These are phyloP conservation scores for Suillus subalutaceus DNA, from an alignment of 768 basidiomycete genomes.

Conservation along the genomic window DNA sequence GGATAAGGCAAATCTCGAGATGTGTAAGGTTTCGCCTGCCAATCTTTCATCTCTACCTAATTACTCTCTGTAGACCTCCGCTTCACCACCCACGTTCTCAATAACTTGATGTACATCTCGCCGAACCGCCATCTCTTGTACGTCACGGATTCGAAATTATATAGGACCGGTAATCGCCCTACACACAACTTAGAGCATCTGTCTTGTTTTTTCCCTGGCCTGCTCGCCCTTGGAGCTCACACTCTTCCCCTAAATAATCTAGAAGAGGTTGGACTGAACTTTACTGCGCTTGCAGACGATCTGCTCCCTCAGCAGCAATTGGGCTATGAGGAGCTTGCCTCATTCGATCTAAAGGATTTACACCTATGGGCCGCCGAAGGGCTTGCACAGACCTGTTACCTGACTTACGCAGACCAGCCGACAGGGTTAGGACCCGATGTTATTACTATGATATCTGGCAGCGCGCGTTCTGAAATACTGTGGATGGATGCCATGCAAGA, in stretches of 20 bases:
- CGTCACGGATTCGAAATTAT: slow-evolving; percentile 54
- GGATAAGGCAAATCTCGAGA: slow-evolving; percentile 60
- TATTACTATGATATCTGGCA: slow-evolving; percentile 39
- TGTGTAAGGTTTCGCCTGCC: slow-evolving; percentile 52
- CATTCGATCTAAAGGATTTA: slow-evolving; percentile 58
- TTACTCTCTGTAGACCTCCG: slow-evolving; percentile 50
- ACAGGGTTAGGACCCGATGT: slow-evolving; percentile 70
- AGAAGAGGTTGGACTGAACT: slow-evolving; percentile 47
- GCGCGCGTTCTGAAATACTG: slow-evolving; percentile 23
- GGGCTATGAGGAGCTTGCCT: slow-evolving; percentile 43
- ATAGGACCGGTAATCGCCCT: slow-evolving; percentile 34
- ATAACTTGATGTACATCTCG: slow-evolving; percentile 67
- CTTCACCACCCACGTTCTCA: slow-evolving; percentile 62
- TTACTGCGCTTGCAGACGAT: slow-evolving; percentile 37
- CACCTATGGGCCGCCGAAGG: slow-evolving; percentile 80
- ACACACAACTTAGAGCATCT: slow-evolving; percentile 69
- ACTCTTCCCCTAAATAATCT: slow-evolving; percentile 61
- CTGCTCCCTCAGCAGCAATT: slow-evolving; percentile 22
- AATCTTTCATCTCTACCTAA: slow-evolving; percentile 3
- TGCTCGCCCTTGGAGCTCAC: slow-evolving; percentile 71
- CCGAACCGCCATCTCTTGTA: slow-evolving; percentile 68
- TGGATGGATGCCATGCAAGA: slow-evolving; percentile 40
- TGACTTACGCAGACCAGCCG: slow-evolving; percentile 71
- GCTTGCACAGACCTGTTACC: slow-evolving; percentile 70
- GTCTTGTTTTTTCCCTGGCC: slow-evolving; percentile 77